Evolutionary conservation across 768 basidiomycete genomes (phyloP).

Genomic region (Suillus hirtellus): DNA sequence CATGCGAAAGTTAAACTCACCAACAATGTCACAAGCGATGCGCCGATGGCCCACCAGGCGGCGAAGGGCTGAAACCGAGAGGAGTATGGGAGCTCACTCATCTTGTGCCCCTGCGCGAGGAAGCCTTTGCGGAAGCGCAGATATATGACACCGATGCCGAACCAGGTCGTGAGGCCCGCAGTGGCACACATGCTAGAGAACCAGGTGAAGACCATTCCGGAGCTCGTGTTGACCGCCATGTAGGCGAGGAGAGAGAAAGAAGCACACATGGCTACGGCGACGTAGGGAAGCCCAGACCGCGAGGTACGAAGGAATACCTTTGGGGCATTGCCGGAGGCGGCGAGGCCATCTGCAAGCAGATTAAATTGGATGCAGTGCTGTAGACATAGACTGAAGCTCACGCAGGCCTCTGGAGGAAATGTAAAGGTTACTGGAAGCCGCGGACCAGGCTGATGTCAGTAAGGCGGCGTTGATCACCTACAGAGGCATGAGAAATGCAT

Average conservation of each 20-base stretch:
- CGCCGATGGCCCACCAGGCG: constrained; percentile 37
- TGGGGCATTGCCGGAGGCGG: constrained; percentile 54
- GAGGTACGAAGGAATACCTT: constrained; percentile 46
- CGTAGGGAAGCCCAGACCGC: constrained; percentile 44
- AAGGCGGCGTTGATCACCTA: constrained; percentile 42
- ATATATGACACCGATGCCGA: constrained; percentile 46
- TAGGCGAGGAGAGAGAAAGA: constrained; percentile 40
- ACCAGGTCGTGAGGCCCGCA: constrained; percentile 45
- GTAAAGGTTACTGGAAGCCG: constrained; percentile 42
- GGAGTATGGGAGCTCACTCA: constrained; percentile 46
- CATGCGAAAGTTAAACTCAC: constrained; percentile 28
- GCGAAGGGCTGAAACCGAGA: constrained; percentile 43
- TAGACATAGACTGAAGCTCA: constrained; percentile 15
- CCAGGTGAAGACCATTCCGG: constrained; percentile 45
- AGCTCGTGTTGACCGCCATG: constrained; percentile 37
- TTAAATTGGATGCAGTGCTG: constrained; percentile 5
- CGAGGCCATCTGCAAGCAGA: constrained; percentile 49
- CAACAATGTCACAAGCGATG: constrained; percentile 31
- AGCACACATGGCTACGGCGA: constrained; percentile 33
- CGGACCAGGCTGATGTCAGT: constrained; percentile 46
- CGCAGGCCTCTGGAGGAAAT: constrained; percentile 40
- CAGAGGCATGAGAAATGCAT: not conserved
- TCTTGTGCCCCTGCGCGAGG: constrained; percentile 49
- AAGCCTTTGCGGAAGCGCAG: constrained; percentile 49
- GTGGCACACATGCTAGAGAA: constrained; percentile 37